phyloP scores from a whole-genome alignment of 192 early-diverging fungal species.

The Rhizoclosmatium sp. region DNA sequence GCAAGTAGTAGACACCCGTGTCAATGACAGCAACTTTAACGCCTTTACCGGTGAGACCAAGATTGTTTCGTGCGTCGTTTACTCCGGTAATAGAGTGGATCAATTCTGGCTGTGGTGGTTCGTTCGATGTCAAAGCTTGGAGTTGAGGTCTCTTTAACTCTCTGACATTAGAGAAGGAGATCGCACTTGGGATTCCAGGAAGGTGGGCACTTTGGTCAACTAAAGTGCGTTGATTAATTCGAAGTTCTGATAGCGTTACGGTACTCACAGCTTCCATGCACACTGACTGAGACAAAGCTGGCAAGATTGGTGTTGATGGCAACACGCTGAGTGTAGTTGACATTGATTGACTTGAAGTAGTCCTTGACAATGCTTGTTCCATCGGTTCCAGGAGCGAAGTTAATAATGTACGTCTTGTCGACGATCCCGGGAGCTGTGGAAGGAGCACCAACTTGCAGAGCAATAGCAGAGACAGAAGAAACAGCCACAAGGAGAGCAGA shows the following conservation, averaged over 20 bases:
- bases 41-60: slow-evolving; percentile 54
- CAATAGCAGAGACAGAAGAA: background rate
- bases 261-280: background rate
- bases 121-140: background rate
- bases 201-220: background rate
- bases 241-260: background rate
- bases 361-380: background rate
- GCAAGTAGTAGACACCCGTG: slow-evolving; percentile 59
- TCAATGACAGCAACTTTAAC: slow-evolving; percentile 61
- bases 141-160: background rate
- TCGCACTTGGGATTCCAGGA: background rate
- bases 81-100: slow-evolving; percentile 41
- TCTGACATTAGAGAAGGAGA: background rate
- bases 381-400: background rate
- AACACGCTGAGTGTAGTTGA: background rate
- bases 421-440: background rate
- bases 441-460: background rate
- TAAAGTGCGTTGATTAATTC: background rate
- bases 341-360: background rate
- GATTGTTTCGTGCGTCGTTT: slow-evolving; percentile 26
- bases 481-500: background rate
- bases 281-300: background rate
- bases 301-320: slow-evolving; percentile 4
- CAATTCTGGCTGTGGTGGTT: background rate
- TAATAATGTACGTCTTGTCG: background rate